Evolutionary conservation across 108 stramenopile species (phyloP).

Genomic region (Discostella pseudostelligera): DNA sequence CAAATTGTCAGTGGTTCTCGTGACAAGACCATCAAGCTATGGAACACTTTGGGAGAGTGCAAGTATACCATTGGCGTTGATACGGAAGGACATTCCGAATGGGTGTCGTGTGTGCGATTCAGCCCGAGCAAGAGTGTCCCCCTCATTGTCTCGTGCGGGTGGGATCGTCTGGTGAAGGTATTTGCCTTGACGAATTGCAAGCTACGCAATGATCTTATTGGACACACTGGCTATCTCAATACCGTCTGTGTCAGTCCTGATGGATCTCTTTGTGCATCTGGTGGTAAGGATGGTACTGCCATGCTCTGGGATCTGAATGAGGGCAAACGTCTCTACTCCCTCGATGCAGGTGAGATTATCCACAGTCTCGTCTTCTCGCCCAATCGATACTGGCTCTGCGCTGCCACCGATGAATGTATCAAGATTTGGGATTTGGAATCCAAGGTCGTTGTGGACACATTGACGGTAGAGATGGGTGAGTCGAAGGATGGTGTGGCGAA

Average conservation of each 20-base stretch:
- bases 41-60: constrained; percentile 99
- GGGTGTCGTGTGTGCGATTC: constrained; percentile 99
- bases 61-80: constrained; percentile 88
- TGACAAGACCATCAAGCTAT: constrained; percentile 98
- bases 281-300: constrained; percentile 99
- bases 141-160: constrained; percentile 97
- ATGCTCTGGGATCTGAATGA: constrained; percentile 99
- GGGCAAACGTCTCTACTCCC: constrained; percentile 98
- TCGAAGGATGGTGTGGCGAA: constrained; percentile 51
- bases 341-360: constrained; percentile 99
- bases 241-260: constrained; percentile 99
- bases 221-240: constrained; percentile 99
- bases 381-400: constrained; percentile 99
- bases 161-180: constrained; percentile 99
- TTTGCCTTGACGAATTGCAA: constrained; percentile 98
- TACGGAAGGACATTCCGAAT: constrained; percentile 97
- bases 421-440: constrained; percentile 99
- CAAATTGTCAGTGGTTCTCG: constrained; percentile 98
- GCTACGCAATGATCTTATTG: constrained; percentile 96
- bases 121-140: constrained; percentile 91
- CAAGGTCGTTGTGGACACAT: constrained; percentile 96
- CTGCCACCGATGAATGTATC: constrained; percentile 97
- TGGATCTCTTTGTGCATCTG: constrained; percentile 98
- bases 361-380: constrained; percentile 98
- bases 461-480: constrained; percentile 60